Base-by-base conservation (phyloP, 1,284 basidiomycete species). In the Pisolithus thermaeus region DNA sequence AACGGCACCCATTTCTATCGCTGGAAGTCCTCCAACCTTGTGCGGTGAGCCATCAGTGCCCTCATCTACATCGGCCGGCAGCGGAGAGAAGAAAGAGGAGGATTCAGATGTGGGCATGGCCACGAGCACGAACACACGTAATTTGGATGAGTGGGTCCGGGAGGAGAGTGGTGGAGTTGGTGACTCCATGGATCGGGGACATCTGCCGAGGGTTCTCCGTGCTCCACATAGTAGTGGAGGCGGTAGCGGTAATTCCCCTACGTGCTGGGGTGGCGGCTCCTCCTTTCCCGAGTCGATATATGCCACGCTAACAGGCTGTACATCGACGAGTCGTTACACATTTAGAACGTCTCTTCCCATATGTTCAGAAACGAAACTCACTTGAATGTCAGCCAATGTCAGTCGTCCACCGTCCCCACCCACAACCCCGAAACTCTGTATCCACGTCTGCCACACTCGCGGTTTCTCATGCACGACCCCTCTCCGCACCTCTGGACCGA, bases 391-490 rank as follows among this genome's bases (percentile, higher is more conserved):
- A 25, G 62, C 60, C 74, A 75, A 77, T 16, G 67, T 66, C 35
- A 56, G 56, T 52, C 62, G 61, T 32, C 58, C 57, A 47, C 23
- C 52, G n/a, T 37, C 45, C 14, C 46, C 56, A n/a, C 39, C 32
- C n/a, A 51, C 56, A 11, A 50, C 57, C 9, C 40, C 44, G 32
- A 38, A 38, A 35, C 51, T 36, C 30, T 57, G 54, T 20, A 56
- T 40, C 55, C 60, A 58, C 27, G 60, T 72, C 47, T 83, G 78
- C 71, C 73, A 79, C 52, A 83, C 58, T 18, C 56, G 59, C 0
- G 81, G 81, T 54, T 77, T 80, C 61, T 74, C 72, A 23, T 68
- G 70, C 27, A 75, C 56, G 49, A 78, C 74, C 37, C 75, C 67
- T 49, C 68, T 58, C 39, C 62, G 43, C 12, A 67, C 47, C 20